Evolutionary conservation across 1,284 basidiomycete genomes (phyloP), one percentile per base, ranked within the genome.

Genomic region (Phellinidium pouzarii): DNA sequence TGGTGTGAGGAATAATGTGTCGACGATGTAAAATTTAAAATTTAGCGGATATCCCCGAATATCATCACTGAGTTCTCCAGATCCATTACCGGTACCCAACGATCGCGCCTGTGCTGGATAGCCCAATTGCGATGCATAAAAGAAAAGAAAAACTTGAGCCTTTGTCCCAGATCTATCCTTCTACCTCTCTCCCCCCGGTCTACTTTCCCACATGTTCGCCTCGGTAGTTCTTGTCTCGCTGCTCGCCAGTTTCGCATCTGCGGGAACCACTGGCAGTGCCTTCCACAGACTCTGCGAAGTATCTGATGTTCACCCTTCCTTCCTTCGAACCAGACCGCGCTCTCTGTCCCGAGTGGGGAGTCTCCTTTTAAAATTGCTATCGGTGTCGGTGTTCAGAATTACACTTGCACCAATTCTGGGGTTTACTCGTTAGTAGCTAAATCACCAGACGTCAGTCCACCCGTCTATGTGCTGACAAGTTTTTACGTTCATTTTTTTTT

Each of bases 351-450:
- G 1, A 65, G 63, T 20, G 58, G 54, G 25, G 52, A 54, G 29
- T 41, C 48, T 19, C 70, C 71, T 0, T 65, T 66, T 4, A 76
- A 68, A 59, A 69, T 80, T 41, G 67, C 71, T 3, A 66, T 81
- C 29, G 74, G 70, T 26, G 65, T 77, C 25, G 75, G 75, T 29
- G 62, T 66, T n/a, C 74, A 73, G 62, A 73, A 73, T 59, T 73
- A 73, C 60, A 72, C 69, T 5, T 73, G 71, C 60, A 60, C 64
- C 3, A 55, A 58, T 43, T 54, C 58, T n/a, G 66, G 66, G 52
- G 70, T 61, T 53, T 73, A 61, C 59, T 65, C 66, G 68, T 70
- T 47, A 47, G 68, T 61, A 29, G 59, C 61, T 34, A 58, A 14
- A 26, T 31, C 19, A 22, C 3, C 7, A n/a, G n/a, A 20, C 17